Evolutionary conservation across 257 asterid species (phyloP).

Genomic region (Avicennia marina): DNA sequence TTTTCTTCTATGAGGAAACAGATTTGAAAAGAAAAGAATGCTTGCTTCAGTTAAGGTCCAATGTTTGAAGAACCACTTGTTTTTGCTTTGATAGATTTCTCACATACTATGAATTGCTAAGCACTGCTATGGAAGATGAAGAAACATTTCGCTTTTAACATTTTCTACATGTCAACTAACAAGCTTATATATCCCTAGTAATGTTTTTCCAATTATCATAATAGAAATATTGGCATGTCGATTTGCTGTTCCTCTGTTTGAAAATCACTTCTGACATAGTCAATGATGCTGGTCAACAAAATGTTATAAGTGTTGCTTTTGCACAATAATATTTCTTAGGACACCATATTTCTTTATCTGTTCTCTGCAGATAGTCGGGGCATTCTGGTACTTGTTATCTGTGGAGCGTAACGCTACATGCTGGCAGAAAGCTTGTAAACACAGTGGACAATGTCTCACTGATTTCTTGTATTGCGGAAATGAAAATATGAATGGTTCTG

Average conservation of each 20-base stretch:
- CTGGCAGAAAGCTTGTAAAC: conserved; percentile 88
- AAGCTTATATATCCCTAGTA: not conserved
- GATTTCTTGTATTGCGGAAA: conserved; percentile 88
- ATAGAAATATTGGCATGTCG: not conserved
- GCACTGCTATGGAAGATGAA: not conserved
- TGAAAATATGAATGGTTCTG: conserved; percentile 42
- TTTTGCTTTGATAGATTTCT: not conserved
- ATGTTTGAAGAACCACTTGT: not conserved
- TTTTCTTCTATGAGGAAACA: not conserved
- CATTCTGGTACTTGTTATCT: conserved; percentile 95
- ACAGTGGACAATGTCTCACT: conserved; percentile 39
- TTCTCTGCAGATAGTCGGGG: conserved; percentile 87
- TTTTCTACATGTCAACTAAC: conserved; percentile 1
- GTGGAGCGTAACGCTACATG: conserved; percentile 92
- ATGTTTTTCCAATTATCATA: not conserved
- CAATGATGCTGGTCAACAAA: not conserved
- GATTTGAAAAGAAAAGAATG: not conserved
- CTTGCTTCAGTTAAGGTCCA: not conserved
- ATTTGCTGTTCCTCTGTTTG: not conserved
- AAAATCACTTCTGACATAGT: not conserved
- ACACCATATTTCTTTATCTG: conserved; percentile 2
- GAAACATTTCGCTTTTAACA: conserved; percentile 1
- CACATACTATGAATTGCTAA: not conserved
- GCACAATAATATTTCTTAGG: conserved; percentile 7
- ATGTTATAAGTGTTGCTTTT: conserved; percentile 1